Conservation (phyloP, 768 basidiomycete genomes). For the Myochromella boudieri region DNA sequence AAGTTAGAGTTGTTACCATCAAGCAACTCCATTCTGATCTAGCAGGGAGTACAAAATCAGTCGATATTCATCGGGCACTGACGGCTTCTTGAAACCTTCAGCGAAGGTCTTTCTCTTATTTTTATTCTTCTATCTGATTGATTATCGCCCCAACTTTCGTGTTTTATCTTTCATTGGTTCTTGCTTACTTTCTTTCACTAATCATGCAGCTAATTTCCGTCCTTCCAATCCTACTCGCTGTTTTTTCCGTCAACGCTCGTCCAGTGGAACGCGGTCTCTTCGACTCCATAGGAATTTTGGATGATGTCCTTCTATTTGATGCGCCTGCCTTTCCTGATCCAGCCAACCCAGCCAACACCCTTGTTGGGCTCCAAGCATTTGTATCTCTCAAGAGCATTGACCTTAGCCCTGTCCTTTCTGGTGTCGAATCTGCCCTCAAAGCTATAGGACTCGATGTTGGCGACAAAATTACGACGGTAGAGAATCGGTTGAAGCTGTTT, state of each 20-base stretch:
- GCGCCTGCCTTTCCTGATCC: slow-evolving; percentile 21
- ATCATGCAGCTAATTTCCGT: no score
- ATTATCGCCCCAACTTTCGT: no score
- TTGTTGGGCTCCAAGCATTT: slow-evolving; percentile 34
- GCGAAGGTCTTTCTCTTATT: no score
- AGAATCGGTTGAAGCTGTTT: slow-evolving; percentile 33
- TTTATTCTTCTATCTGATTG: no score
- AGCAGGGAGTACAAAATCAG: no score
- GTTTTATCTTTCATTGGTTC: no score
- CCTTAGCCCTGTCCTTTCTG: slow-evolving; percentile 20
- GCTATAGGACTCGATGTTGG: slow-evolving; percentile 31
- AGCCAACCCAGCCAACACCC: slow-evolving; percentile 27
- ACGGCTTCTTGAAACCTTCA: no score
- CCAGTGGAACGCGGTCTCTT: slow-evolving; percentile 17
- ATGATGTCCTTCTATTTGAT: slow-evolving; percentile 30
- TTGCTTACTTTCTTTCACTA: no score
- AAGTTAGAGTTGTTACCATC: no score
- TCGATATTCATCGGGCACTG: no score
- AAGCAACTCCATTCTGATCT: no score
- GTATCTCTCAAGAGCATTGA: slow-evolving; percentile 31
- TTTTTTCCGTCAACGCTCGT: slow-evolving; percentile 7
- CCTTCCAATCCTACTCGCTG: no score
- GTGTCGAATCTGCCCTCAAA: slow-evolving; percentile 21
- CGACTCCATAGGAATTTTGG: slow-evolving; percentile 22
- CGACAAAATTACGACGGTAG: slow-evolving; percentile 22